Evolutionary conservation across 148 eudicot species (phyloP), one percentile per base, ranked within the genome.

Genomic region (Amaranthus cruentus): DNA sequence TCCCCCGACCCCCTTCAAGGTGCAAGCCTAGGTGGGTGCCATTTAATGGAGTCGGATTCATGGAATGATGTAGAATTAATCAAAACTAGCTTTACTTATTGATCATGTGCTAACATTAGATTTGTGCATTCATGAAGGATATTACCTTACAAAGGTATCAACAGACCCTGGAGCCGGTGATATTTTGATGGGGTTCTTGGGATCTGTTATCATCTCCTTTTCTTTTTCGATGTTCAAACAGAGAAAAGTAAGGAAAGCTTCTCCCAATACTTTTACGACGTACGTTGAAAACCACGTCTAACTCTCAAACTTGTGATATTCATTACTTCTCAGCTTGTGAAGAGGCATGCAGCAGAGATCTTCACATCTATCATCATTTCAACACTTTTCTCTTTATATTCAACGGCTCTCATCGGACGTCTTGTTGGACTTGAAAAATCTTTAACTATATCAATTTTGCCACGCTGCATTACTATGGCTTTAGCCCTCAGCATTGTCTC

Each of bases 181-280:
- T 71, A 86, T 96, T 82, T 81, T 96, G 69, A 90, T 96, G 97
- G 99, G 97, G 28, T 95, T 96, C 85, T 77, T 96, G 75, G 99
- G 97, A 80, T 92, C 99, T 21, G 99, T 96, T 62, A 90, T 96
- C 77, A 77, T 96, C 73, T 96, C 99, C n/a, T 96, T 96, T 74
- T 91, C 99, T 78, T 96, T 96, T 83, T 96, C 99, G 5, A 96
- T 96, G 99, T 96, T 96, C 83, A 90, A 87, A 82, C 99, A 96
- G 75, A 87, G 96, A 82, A 96, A 92, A 96, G 99, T 96, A 81
- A 18, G 44, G 3, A 9, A 54, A 66, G 28, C 9, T 64, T 62
- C 61, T 53, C 21, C 43, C 9, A 49, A 14, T 61, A 9, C 48
- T 60, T 4, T 21, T 13, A 14, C 60, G 54, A 49, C 11, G 48